Percentiles rank a stretch among this genome's conserved stretches.
Conservation (phyloP, 2,329 filamentous ascomycete genomes). For the Chaetoscypha palmicola region DNA sequence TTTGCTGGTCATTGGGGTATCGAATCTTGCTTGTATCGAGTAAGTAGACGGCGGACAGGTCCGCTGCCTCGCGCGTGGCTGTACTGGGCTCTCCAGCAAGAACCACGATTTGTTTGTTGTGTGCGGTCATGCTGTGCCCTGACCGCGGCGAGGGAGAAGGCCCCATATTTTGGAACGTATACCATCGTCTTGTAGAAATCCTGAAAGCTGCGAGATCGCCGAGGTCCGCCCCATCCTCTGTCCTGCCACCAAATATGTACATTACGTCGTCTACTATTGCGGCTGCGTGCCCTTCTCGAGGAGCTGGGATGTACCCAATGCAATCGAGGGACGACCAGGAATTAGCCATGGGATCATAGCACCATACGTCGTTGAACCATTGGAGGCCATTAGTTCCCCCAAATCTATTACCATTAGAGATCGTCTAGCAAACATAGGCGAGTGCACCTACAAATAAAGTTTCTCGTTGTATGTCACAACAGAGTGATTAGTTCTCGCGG, state of each 20-base stretch:
- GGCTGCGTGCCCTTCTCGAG: constrained; percentile 89
- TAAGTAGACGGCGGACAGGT: constrained; percentile 83
- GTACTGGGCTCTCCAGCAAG: constrained; percentile 92
- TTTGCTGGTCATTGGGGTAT: constrained; percentile 70
- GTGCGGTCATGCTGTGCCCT: constrained; percentile 95
- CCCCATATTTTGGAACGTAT: constrained; percentile 99
- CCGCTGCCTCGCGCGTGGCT: constrained; percentile 69
- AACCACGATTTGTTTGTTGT: constrained; percentile 86
- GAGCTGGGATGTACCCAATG: constrained; percentile 92
- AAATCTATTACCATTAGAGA: constrained; percentile 52
- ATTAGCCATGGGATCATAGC: constrained; percentile 78
- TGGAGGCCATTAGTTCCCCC: constrained; percentile 91
- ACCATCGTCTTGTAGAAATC: constrained; percentile 83
- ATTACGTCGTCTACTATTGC: constrained; percentile 94
- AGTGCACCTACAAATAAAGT: constrained; percentile 70
- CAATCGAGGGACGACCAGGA: constrained; percentile 86
- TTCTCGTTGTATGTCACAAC: constrained; percentile 89
- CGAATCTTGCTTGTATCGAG: constrained; percentile 94
- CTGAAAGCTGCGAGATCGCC: constrained; percentile 86
- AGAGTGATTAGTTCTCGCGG: constrained; percentile 89
- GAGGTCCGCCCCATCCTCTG: constrained; percentile 84
- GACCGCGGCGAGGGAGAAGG: constrained; percentile 89
- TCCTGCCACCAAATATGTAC: constrained; percentile 97
- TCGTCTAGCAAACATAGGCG: not conserved
- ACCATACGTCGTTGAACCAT: constrained; percentile 99